phyloP scores from a whole-genome alignment of 352 stramenopile genomes.

The Phytophthora pluvialis region DNA sequence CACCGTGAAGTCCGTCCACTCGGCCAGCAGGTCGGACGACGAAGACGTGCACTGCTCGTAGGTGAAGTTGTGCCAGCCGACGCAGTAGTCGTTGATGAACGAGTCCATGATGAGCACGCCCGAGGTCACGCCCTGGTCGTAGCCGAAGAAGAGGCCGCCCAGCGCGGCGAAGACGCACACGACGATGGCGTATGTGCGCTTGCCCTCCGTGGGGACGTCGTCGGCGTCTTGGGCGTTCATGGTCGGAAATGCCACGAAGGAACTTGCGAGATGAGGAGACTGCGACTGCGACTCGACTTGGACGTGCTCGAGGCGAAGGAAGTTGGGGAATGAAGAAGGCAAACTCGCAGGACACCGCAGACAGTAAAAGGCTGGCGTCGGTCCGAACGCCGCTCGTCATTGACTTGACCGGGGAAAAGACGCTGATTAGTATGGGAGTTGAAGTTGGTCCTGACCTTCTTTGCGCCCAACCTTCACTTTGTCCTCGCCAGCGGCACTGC shows the following conservation, averaged over 20 bases:
- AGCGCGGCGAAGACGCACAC: slow-evolving; percentile 40
- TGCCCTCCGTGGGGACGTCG: slow-evolving; percentile 27
- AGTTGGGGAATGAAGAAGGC: slow-evolving; percentile 30
- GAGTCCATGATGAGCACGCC: slow-evolving; percentile 51
- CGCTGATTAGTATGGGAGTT: slow-evolving; percentile 21
- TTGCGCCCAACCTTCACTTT: slow-evolving; percentile 28
- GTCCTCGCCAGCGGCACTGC: no score
- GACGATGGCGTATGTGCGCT: slow-evolving; percentile 42
- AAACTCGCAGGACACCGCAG: background rate
- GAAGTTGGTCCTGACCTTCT: slow-evolving; percentile 29
- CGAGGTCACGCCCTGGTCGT: slow-evolving; percentile 45
- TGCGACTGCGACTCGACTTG: slow-evolving; percentile 9
- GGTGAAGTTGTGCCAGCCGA: slow-evolving; percentile 40
- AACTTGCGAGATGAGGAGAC: no score
- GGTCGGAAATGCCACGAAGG: no score
- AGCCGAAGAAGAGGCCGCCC: slow-evolving; percentile 38
- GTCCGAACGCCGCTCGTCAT: slow-evolving; percentile 11
- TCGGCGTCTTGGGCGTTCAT: slow-evolving; percentile 2
- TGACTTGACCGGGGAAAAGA: slow-evolving; percentile 3
- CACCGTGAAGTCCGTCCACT: slow-evolving; percentile 43
- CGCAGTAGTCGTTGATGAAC: slow-evolving; percentile 49
- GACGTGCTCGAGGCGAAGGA: slow-evolving; percentile 23
- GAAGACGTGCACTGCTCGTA: slow-evolving; percentile 30
- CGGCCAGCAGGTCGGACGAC: slow-evolving; percentile 25
- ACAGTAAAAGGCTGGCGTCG: slow-evolving; percentile 9